Evolutionary conservation across 345 rosid species (phyloP).

Genomic region (Combretum micranthum): DNA sequence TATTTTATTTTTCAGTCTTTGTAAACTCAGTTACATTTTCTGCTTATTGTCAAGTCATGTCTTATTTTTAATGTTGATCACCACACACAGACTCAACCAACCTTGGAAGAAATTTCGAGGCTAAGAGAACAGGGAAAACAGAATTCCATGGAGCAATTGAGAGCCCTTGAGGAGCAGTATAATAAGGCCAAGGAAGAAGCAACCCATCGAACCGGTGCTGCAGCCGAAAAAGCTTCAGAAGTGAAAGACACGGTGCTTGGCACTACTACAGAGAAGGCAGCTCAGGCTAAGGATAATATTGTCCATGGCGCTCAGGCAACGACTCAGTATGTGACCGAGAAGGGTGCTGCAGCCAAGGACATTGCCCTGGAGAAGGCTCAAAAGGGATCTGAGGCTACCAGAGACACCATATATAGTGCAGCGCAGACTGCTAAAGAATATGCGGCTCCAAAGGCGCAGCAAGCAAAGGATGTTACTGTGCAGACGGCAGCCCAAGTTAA

Average conservation of each 20-base stretch:
- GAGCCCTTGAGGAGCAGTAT: slow-evolving; percentile 44
- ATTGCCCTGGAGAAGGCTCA: slow-evolving; percentile 18
- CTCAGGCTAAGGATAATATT: slow-evolving; percentile 30
- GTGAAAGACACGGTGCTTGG: slow-evolving; percentile 22
- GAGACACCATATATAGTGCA: slow-evolving; percentile 14
- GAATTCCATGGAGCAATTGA: slow-evolving; percentile 33
- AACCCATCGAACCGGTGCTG: slow-evolving; percentile 8
- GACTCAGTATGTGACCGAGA: slow-evolving; percentile 26
- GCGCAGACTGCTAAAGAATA: slow-evolving; percentile 12
- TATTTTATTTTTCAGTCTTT: too few species aligned
- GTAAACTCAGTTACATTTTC: too few species aligned
- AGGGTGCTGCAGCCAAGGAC: slow-evolving; percentile 21
- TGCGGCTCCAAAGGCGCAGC: not conserved
- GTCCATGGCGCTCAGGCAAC: slow-evolving; percentile 23
- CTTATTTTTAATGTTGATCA: too few species aligned
- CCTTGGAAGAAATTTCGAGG: slow-evolving; percentile 41
- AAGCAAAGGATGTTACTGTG: slow-evolving; percentile 8
- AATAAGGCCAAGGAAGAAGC: slow-evolving; percentile 34
- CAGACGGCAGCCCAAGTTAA: not conserved
- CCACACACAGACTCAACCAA: slow-evolving; percentile 8
- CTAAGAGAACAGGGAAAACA: slow-evolving; percentile 47
- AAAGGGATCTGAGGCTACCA: slow-evolving; percentile 16
- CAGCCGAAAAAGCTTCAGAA: slow-evolving; percentile 13
- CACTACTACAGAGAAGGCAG: slow-evolving; percentile 29
- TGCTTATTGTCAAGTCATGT: too few species aligned